A percentile compares a stretch with the other conserved stretches of the same genome.
Conservation (phyloP, 306 rosid species). For the Pyrus bretschneideri region DNA sequence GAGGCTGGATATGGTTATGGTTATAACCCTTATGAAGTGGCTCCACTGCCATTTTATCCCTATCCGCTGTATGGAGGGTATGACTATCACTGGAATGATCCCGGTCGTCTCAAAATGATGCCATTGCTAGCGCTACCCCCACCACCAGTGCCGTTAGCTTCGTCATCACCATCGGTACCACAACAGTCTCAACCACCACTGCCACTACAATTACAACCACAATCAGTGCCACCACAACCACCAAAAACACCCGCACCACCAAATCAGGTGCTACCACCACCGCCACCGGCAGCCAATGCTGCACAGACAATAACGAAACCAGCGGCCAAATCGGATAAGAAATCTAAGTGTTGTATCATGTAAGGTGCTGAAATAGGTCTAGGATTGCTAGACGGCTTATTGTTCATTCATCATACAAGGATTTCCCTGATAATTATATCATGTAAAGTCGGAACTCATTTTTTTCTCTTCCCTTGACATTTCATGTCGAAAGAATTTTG, state of each 20-base stretch:
- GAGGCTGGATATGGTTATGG: not conserved
- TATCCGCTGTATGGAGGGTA: conserved; percentile 7
- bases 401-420: not conserved
- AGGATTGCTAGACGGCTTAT: not conserved
- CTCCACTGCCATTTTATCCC: not conserved
- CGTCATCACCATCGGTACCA: not conserved
- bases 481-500: not conserved
- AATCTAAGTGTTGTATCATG: not conserved
- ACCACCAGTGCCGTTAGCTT: not conserved
- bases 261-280: not conserved
- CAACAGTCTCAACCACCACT: not conserved
- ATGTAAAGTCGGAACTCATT: not conserved
- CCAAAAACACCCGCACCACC: not conserved
- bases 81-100: conserved; percentile 15
- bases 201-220: not conserved
- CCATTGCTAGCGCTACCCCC: not conserved
- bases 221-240: not conserved
- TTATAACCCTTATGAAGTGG: not conserved
- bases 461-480: too few relatives aligned
- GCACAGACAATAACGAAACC: not conserved
- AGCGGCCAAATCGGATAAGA: not conserved
- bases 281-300: not conserved
- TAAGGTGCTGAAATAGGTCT: not conserved
- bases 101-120: not conserved
- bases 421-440: not conserved